Conservation (phyloP, 257 asterid species). For the Hygrophila difformis region DNA sequence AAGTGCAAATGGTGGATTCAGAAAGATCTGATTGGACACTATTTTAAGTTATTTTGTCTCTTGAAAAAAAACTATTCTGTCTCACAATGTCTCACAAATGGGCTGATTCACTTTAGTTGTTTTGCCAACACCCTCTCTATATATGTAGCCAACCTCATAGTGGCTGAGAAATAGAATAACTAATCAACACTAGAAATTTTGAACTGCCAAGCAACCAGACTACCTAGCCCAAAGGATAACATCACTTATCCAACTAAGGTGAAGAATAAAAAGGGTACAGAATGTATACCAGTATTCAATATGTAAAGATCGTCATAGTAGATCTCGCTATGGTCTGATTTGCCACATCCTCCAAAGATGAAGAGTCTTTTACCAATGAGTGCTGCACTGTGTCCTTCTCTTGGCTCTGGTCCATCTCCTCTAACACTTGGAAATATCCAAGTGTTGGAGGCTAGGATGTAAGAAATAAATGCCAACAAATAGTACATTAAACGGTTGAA, state of each 20-base stretch:
- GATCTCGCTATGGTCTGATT: constrained; percentile 51
- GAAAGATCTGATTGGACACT: no score
- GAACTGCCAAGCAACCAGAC: neutral
- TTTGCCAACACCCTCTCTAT: no score
- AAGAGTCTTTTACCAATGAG: constrained; percentile 82
- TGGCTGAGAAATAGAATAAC: neutral
- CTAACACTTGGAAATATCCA: constrained; percentile 79
- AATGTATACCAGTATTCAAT: constrained; percentile 63
- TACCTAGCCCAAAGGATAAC: neutral
- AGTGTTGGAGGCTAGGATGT: constrained; percentile 55
- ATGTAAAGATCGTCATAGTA: constrained; percentile 90
- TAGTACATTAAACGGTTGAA: neutral
- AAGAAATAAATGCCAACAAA: constrained; percentile 7
- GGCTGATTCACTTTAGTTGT: no score
- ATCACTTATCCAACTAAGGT: constrained; percentile 7
- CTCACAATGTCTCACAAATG: no score
- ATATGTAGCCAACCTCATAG: no score
- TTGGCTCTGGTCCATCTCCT: constrained; percentile 87
- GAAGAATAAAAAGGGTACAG: constrained; percentile 7
- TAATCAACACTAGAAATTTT: no score
- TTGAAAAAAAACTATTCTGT: no score
- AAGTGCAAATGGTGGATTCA: no score
- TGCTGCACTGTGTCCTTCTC: constrained; percentile 99
- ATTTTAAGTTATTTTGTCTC: no score
- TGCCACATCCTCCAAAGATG: constrained; percentile 96